Evolutionary conservation across 2,329 filamentous ascomycete species (phyloP), one percentile per base, ranked within the genome.

Genomic region (Penicillium polonicum): DNA sequence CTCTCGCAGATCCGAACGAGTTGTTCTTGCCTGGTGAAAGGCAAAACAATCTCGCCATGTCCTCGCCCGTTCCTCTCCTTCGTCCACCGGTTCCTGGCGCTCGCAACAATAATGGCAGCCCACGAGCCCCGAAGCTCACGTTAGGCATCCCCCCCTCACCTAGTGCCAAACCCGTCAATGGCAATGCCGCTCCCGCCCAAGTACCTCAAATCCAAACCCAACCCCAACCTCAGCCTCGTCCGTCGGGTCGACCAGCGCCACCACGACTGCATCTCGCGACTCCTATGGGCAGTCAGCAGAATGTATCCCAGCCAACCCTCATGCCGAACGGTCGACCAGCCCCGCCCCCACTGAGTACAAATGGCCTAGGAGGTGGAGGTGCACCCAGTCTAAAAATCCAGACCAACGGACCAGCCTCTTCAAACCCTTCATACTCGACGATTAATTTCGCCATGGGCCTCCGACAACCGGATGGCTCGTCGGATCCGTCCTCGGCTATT

Each of bases 111-210:
- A 79, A 82, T 66, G 80, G 83, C 63, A 86, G 85, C 58, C 79
- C 82, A 59, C 83, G 89, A 62, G 82, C 88, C 52, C 91, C 91
- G 29, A 87, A 89, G 68, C 83, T 97, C 58, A 93, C 92, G 44
- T 85, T 97, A 56, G 90, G 92, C 45, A 97, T 97, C 58, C 93
- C 93, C 38, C 87, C 90, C 0, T 96, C 91, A 36, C 90, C 91
- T 48, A 93, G 86, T 76, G 88, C 82, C 61, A 91, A 92, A 74
- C 87, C 92, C 2, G 85, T 94, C 51, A 66, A 68, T 65, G 82
- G 80, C 65, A 75, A 81, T 68, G 77, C 69, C 15, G 75, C 79
- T 58, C 70, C 70, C 48, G 62, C 75, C 19, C 70, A 73, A 35
- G 70, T 68, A 50, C 70, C 66, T 31, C 67, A 67, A n/a, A 62